A percentile compares a stretch with the other conserved stretches of the same genome.
These are phyloP conservation scores for Obba rivulosa DNA, from an alignment of 768 basidiomycete species.

Conservation along the genomic window DNA sequence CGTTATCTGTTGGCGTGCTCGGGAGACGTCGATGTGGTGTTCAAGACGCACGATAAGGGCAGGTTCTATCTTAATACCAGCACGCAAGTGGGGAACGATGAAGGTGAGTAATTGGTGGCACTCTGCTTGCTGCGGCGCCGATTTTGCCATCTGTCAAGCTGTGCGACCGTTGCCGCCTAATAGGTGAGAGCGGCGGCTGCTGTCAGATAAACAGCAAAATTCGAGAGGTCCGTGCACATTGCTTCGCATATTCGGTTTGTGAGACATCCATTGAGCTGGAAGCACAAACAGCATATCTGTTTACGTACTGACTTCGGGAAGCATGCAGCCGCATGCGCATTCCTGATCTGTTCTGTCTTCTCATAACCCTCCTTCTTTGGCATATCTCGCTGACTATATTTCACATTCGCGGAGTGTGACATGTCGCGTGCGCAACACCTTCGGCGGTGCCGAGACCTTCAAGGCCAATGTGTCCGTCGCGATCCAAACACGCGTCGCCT, in stretches of 20 bases:
- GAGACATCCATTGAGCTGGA: no score
- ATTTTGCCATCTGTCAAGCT: no score
- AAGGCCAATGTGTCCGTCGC: slow-evolving; percentile 81
- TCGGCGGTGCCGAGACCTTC: slow-evolving; percentile 88
- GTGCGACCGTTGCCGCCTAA: no score
- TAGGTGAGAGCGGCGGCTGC: no score
- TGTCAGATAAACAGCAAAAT: no score
- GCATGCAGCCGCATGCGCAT: no score
- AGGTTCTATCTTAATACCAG: slow-evolving; percentile 74
- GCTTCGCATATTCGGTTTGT: no score
- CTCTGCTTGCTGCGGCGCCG: no score
- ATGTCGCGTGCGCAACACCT: slow-evolving; percentile 77
- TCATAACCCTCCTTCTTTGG: neutral
- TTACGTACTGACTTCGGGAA: no score
- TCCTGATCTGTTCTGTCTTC: no score
- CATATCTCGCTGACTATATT: neutral
- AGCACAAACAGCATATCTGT: no score
- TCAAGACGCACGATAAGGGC: slow-evolving; percentile 71
- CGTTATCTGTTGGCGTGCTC: slow-evolving; percentile 45
- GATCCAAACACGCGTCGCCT: slow-evolving; percentile 81
- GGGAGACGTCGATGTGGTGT: slow-evolving; percentile 74
- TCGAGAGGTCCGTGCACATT: no score
- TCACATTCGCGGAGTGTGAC: slow-evolving; percentile 60
- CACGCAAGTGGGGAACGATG: slow-evolving; percentile 90
- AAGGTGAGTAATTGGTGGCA: slow-evolving; percentile 61